Evolutionary conservation across 768 basidiomycete species (phyloP), one percentile per base, ranked within the genome.

Genomic region (Saitozyma sp.): DNA sequence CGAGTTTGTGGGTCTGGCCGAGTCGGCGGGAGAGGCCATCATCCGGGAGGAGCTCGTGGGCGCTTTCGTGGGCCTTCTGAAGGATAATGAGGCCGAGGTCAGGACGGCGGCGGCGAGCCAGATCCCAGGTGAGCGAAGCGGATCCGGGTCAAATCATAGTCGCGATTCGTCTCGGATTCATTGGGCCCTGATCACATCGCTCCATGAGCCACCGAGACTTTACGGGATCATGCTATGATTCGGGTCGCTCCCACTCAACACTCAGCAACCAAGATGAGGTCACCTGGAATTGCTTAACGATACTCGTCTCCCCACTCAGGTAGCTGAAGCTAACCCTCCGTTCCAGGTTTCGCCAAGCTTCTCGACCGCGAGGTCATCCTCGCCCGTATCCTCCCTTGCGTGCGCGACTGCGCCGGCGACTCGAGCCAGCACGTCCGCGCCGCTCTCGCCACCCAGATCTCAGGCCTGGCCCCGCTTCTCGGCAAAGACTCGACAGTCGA

Each of bases 41-140:
- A 91, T 96, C 50, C 85, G 92, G 67, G 95, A 97, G 69, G 96
- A 99, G 76, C 82, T 98, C 64, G 92, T 94, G 67, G 86, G 86
- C 38, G 92, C 95, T 65, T 98, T 89, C 79, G 92, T 97, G 7
- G 88, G 90, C 62, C 84, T 99, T 59, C 82, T 99, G 75, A 98
- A 97, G 80, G 96, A 99, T 76, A 95, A 95, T 73, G 96, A 99
- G 81, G 96, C 96, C 17, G 96, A 99, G 81, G 96, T 97, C 48
- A 87, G 94, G 66, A 97, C 94, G 54, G 95, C 96, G 49, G 93
- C 90, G 56, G 88, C 95, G 45, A 91, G 91, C 45, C 96, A 98
- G 80, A 91, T 99, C 67, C 96, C 96, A 80, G 95, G 95, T 94
- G 78, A 66, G 80, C 76, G 49, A 13, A 5, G 20, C 6, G 43